Percentiles rank a stretch among this genome's conserved stretches.
These are phyloP conservation scores for Halocafeteria seosinensis DNA, from an alignment of 108 stramenopile genomes.

Conservation along the genomic window DNA sequence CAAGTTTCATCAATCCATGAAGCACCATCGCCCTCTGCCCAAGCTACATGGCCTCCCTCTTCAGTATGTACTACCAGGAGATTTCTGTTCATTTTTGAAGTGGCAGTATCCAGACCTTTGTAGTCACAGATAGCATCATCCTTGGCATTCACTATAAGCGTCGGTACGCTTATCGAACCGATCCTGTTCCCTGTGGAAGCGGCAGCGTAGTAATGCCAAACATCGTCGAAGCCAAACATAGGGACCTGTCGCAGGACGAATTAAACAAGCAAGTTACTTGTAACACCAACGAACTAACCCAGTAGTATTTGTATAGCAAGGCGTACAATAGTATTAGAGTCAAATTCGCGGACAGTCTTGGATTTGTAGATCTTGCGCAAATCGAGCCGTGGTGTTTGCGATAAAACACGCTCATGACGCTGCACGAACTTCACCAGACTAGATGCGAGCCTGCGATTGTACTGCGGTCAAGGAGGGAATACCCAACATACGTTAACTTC, in stretches of 20 bases:
- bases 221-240: not conserved
- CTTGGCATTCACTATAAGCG: not conserved
- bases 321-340: too few species aligned
- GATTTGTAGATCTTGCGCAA: not conserved
- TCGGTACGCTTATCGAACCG: not conserved
- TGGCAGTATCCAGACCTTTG: not conserved
- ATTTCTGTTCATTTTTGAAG: not conserved
- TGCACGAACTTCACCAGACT: not conserved
- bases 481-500: too few species aligned
- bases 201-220: not conserved
- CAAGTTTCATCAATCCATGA: too few species aligned
- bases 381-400: not conserved
- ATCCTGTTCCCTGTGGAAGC: not conserved
- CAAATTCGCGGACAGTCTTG: not conserved
- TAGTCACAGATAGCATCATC: not conserved
- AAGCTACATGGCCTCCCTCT: not conserved
- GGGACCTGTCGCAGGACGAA: too few species aligned
- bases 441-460: not conserved
- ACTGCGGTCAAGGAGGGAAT: too few species aligned
- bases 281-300: too few species aligned
- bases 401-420: not conserved
- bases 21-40: not conserved
- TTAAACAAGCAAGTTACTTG: too few species aligned
- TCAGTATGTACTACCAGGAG: not conserved
- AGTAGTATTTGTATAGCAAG: too few species aligned